Base-by-base conservation (phyloP, 140 eudicot species). In the Ambrosia hybrid region DNA sequence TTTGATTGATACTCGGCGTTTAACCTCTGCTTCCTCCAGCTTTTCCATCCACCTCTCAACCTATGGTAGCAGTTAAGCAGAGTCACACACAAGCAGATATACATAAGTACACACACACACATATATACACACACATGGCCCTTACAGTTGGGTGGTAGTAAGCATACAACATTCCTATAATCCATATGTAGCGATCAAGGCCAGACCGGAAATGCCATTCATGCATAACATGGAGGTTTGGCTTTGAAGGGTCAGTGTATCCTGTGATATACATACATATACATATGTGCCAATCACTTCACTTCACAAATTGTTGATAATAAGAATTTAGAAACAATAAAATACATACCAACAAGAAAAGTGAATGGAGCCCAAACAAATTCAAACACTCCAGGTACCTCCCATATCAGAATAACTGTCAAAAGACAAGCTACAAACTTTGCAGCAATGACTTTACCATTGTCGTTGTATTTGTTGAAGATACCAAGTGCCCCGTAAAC, bases 11-110 rank as follows among this genome's bases (percentile, higher is more conserved):
- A 88, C 81, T 87, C 85, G 84, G 55, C 85, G 85, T 71, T 91
- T 91, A 17, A 79, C 38, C 80, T 88, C 97, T 67, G 89, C 77
- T 85, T 88, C 97, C 83, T 91, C 94, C 73, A 91, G 79, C 46
- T 88, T 91, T 68, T 91, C 97, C 97, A 91, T 88, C 97, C 97
- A 91, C 80, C 87, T 89, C 79, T 91, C 97, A 21, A 91, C 91
- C 97, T 91, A 75, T 9, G 63, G 65, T 67, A 65, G 51, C 72
- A 65, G 36, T 60, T 75, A 37, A 68, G 57, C 41, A 68, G 76
- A 1, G 1, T 63, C 39, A 41, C 37, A 73, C 39, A 14, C 71
- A 67, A 16, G 11, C 34, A 33, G 0, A 34, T 34, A 60, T 2
- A 26, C 41, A 10, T 30, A 57, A 8, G 8, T 30, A 36, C 17